A percentile compares a stretch with the other conserved stretches of the same genome.
These are phyloP conservation scores for Aspergillus quadricinctus DNA, from an alignment of 2,329 filamentous ascomycete species.

Conservation along the genomic window DNA sequence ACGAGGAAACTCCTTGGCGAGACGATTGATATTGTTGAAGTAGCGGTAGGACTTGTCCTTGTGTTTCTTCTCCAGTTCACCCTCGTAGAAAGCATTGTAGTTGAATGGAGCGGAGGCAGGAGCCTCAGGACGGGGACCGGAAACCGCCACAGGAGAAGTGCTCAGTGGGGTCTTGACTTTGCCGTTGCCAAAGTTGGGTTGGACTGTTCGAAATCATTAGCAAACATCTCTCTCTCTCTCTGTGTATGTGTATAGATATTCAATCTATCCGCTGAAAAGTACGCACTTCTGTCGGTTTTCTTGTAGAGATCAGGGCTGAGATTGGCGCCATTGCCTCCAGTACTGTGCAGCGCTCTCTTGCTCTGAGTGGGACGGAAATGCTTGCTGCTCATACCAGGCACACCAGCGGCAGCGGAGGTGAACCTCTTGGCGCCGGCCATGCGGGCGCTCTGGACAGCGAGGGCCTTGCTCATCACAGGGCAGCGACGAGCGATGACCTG, in stretches of 20 bases:
- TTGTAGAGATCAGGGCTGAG: constrained; percentile 57
- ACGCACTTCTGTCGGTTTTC: constrained; percentile 49
- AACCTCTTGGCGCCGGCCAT: constrained; percentile 37
- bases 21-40: constrained; percentile 99
- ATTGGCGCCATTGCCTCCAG: constrained; percentile 70
- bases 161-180: constrained; percentile 20
- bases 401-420: constrained; percentile 31
- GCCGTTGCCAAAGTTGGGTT: constrained; percentile 20
- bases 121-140: constrained; percentile 46
- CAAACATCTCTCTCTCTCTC: background rate
- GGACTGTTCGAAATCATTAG: constrained; percentile 9
- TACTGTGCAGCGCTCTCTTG: constrained; percentile 78
- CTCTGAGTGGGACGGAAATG: constrained; percentile 48
- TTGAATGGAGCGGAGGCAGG: constrained; percentile 64
- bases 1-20: constrained; percentile 92
- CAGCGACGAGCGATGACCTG: constrained; percentile 91
- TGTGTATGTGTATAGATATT: background rate
- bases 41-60: constrained; percentile 99
- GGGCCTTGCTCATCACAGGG: constrained; percentile 97
- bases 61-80: constrained; percentile 95
- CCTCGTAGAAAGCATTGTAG: constrained; percentile 83
- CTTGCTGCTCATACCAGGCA: constrained; percentile 32
- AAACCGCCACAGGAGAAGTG: constrained; percentile 21
- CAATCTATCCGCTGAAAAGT: background rate
- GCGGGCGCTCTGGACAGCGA: constrained; percentile 69